Conservation (phyloP, 1,284 basidiomycete species). For the Mycena citricolor region DNA sequence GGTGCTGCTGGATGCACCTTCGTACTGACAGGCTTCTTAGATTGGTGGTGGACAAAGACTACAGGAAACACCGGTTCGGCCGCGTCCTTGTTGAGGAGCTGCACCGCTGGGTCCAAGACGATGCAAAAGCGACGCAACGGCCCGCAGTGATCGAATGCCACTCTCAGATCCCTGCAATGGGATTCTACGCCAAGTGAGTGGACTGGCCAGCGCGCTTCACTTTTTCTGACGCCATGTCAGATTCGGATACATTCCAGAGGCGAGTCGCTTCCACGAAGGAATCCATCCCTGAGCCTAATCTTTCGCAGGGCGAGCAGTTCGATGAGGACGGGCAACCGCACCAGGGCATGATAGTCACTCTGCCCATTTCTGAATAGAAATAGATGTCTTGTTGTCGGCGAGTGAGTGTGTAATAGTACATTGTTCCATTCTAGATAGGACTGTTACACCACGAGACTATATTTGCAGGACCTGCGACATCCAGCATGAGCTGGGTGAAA, state of each 20-base stretch:
- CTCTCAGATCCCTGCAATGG: conserved; percentile 68
- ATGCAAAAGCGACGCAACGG: conserved; percentile 36
- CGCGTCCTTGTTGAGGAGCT: conserved; percentile 58
- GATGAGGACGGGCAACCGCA: conserved; percentile 81
- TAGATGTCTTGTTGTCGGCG: too few relatives aligned
- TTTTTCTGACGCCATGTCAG: conserved; percentile 38
- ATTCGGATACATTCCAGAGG: conserved; percentile 70
- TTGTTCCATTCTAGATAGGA: conserved; percentile 6
- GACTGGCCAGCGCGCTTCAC: conserved; percentile 1
- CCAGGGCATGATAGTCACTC: conserved; percentile 67
- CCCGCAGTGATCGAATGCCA: conserved; percentile 51
- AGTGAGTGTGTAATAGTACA: conserved; percentile 20
- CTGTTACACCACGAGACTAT: too few relatives aligned
- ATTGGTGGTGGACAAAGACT: conserved; percentile 64
- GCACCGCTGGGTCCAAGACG: conserved; percentile 53
- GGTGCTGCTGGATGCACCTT: too few relatives aligned
- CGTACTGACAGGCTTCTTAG: too few relatives aligned
- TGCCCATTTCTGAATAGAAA: conserved; percentile 41
- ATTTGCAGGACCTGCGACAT: too few relatives aligned
- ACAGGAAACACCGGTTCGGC: conserved; percentile 64
- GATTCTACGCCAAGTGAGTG: conserved; percentile 73
- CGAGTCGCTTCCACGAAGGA: conserved; percentile 31
- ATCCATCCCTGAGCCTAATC: conserved; percentile 16
- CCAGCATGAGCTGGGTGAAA: too few relatives aligned
- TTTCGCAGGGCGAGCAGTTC: conserved; percentile 66